Base-by-base conservation (phyloP, 2,329 filamentous ascomycete genomes). In the Epichloe glyceriae region DNA sequence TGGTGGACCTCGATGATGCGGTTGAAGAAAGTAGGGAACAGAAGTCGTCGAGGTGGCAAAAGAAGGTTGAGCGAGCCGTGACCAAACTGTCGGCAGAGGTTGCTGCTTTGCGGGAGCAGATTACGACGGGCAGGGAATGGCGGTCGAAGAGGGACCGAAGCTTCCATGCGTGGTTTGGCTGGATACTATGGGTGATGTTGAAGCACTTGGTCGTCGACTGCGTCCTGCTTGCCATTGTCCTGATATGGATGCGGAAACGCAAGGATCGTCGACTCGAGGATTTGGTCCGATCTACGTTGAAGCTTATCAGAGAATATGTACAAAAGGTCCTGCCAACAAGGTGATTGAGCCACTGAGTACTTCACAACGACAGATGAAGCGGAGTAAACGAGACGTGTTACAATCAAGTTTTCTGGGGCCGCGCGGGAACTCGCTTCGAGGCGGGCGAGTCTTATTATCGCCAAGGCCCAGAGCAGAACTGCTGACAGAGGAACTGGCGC, bases 61-160 rank as follows among this genome's bases (percentile, higher is more conserved):
- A 79, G 53, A 83, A 86, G 58, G 84, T 97, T 54, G 91, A 97
- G 69, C 79, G 83, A 42, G 87, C 88, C 20, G 75, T 97, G 51
- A 87, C 91, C 51, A 87, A 89, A 59, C 82, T 97, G 70, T 95
- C 90, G 5, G 86, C 89, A 15, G 93, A 98, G 68, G 81, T 98
- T 34, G 90, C 93, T 1, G 93, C 93, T 0, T 69, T 97, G 54
- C 79, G 93, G 37, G 93, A 98, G 67, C 90, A 97, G 63, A 85
- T 97, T 57, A 85, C 88, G 50, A 78, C 81, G 0, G 82, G 87
- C 0, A 76, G 86, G 12, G 79, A 91, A 57, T 85, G 85, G 70
- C 78, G 79, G 54, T 76, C 79, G 17, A 79, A 78, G 57, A 83
- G 77, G 57, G 78, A 79, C 54, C 79, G 78, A 54, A 83, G 78